phyloP scores from a whole-genome alignment of 2,329 filamentous ascomycete genomes.

The Plectosphaerella cucumerina region DNA sequence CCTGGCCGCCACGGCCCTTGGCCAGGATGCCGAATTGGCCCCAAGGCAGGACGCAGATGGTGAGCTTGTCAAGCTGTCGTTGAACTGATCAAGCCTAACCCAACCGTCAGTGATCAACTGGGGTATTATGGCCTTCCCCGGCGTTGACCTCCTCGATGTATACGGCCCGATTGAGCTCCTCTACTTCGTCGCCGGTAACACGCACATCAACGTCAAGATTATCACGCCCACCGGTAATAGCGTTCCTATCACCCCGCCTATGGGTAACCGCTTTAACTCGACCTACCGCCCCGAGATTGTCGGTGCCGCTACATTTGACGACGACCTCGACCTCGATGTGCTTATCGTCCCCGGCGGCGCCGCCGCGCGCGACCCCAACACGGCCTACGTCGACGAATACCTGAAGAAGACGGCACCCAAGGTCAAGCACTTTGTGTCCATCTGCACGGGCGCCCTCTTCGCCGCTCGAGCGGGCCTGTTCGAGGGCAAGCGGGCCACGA shows the following conservation, averaged over 20 bases:
- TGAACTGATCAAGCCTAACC: not conserved
- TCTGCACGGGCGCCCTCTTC: slow-evolving; percentile 62
- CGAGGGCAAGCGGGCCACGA: slow-evolving; percentile 57
- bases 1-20: not conserved
- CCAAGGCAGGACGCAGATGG: not conserved
- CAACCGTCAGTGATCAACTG: slow-evolving; percentile 6
- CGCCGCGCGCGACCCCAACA: slow-evolving; percentile 36
- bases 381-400: slow-evolving; percentile 34
- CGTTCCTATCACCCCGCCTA: slow-evolving; percentile 27
- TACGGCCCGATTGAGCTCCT: slow-evolving; percentile 15
- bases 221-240: slow-evolving; percentile 35
- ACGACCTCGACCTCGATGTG: slow-evolving; percentile 52
- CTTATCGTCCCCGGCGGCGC: slow-evolving; percentile 62
- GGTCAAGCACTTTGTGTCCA: slow-evolving; percentile 54
- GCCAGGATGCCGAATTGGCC: not conserved
- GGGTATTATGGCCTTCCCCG: slow-evolving; percentile 12
- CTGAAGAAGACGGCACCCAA: slow-evolving; percentile 32
- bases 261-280: slow-evolving; percentile 25
- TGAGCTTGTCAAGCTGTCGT: not conserved
- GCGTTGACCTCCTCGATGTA: slow-evolving; percentile 15
- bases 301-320: slow-evolving; percentile 47
- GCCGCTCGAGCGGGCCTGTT: slow-evolving; percentile 56
- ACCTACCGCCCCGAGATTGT: slow-evolving; percentile 29
- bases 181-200: slow-evolving; percentile 12
- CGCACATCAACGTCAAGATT: slow-evolving; percentile 31